phyloP scores from a whole-genome alignment of 2,329 filamentous ascomycete species.

The Chalaropsis thielavioides region DNA sequence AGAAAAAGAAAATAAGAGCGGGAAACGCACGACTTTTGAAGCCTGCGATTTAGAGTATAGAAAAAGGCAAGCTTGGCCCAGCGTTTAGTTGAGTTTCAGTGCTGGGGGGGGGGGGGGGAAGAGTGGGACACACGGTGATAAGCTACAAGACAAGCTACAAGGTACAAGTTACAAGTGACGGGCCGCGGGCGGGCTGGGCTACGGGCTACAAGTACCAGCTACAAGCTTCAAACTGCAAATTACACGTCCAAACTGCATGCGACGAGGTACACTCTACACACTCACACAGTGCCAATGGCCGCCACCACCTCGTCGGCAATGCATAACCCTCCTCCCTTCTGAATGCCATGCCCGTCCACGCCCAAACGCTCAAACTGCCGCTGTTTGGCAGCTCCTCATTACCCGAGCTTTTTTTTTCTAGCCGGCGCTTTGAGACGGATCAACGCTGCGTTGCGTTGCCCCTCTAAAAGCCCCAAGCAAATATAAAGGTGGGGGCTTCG shows the following conservation, averaged over 20 bases:
- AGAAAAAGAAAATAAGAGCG: not conserved
- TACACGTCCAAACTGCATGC: too few relatives aligned
- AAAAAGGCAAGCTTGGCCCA: not conserved
- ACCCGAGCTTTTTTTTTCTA: not conserved
- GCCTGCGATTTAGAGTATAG: not conserved
- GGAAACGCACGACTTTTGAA: conserved; percentile 1
- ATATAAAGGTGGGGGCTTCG: not conserved
- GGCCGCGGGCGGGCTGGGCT: too few relatives aligned
- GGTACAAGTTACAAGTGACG: too few relatives aligned
- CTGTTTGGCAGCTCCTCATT: not conserved
- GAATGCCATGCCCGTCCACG: too few relatives aligned
- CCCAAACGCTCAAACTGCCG: not conserved
- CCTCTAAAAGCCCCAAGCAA: too few relatives aligned
- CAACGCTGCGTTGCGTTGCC: too few relatives aligned
- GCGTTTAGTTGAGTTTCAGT: not conserved
- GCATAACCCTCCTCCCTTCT: too few relatives aligned
- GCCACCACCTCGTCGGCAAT: too few relatives aligned
- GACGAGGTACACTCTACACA: too few relatives aligned
- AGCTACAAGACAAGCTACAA: not conserved
- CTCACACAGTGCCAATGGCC: too few relatives aligned
- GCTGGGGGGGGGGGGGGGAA: not conserved
- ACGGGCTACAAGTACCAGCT: not conserved
- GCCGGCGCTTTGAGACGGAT: not conserved
- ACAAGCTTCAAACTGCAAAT: not conserved
- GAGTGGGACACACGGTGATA: not conserved